A percentile compares a stretch with the other conserved stretches of the same genome.
Conservation (phyloP, 2,329 filamentous ascomycete genomes). For the Rhexocercosporidium sp. region DNA sequence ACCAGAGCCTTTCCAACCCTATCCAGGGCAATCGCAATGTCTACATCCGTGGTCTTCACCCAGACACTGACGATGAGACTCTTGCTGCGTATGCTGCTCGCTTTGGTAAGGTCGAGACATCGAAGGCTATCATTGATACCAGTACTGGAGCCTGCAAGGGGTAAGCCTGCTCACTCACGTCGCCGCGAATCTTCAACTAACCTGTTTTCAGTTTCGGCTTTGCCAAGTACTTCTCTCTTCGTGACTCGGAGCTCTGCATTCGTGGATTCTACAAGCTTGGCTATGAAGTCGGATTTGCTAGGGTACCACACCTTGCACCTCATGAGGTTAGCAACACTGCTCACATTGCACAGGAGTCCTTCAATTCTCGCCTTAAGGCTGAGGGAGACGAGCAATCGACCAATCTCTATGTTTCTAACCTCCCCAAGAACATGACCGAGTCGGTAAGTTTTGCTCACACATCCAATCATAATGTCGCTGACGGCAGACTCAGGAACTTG, state of each 20-base stretch:
- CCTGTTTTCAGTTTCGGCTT: conserved; percentile 79
- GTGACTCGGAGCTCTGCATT: conserved; percentile 94
- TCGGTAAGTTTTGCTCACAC: conserved; percentile 62
- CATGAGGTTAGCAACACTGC: conserved; percentile 26
- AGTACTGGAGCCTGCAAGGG: conserved; percentile 95
- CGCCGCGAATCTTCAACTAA: background rate
- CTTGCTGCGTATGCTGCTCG: conserved; percentile 81
- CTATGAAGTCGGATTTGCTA: conserved; percentile 96
- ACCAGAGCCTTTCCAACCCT: conserved; percentile 93
- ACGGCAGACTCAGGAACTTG: conserved; percentile 64
- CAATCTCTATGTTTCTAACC: conserved; percentile 97
- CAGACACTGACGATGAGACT: conserved; percentile 92
- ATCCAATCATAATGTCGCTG: conserved; percentile 30
- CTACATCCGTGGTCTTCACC: conserved; percentile 95
- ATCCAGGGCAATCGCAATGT: conserved; percentile 94
- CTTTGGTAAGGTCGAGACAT: conserved; percentile 93
- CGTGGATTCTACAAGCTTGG: conserved; percentile 92
- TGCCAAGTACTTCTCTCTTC: conserved; percentile 88
- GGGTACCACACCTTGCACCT: conserved; percentile 58
- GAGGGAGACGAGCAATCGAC: conserved; percentile 89
- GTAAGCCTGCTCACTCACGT: conserved; percentile 54
- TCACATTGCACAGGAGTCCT: conserved; percentile 75
- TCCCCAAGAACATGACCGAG: conserved; percentile 91
- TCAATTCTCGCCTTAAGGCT: conserved; percentile 97
- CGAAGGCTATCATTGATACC: conserved; percentile 97